phyloP scores from a whole-genome alignment of 2,329 filamentous ascomycete species.

The Trichoderma semiorbis region DNA sequence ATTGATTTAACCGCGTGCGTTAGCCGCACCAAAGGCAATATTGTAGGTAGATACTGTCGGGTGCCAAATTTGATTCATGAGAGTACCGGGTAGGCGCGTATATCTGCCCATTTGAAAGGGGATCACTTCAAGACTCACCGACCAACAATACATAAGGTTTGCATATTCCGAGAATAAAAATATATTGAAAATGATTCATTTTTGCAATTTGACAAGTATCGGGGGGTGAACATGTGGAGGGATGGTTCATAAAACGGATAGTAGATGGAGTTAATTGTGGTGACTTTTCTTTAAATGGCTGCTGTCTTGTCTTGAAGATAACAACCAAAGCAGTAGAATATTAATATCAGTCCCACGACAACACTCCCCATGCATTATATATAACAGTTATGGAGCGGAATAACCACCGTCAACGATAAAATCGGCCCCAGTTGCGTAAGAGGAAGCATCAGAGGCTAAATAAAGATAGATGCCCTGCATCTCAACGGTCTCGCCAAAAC shows the following conservation, averaged over 20 bases:
- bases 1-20: background rate
- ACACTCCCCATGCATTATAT: too few species aligned
- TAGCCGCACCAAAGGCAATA: background rate
- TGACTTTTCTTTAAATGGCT: background rate
- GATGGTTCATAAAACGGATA: background rate
- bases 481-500: slow-evolving; percentile 64
- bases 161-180: background rate
- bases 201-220: background rate
- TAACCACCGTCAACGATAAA: slow-evolving; percentile 22
- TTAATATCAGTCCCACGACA: background rate
- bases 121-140: background rate
- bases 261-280: background rate
- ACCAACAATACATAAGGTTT: background rate
- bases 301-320: background rate
- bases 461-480: slow-evolving; percentile 42
- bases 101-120: background rate
- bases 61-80: background rate
- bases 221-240: background rate
- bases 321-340: background rate
- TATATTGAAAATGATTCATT: background rate
- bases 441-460: slow-evolving; percentile 19
- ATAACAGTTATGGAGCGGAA: slow-evolving; percentile 38
- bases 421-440: slow-evolving; percentile 9
- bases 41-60: background rate
- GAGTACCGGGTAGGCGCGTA: background rate